Conservation (phyloP, 2,329 filamentous ascomycete genomes). For the Scleromitrula shiraiana region DNA sequence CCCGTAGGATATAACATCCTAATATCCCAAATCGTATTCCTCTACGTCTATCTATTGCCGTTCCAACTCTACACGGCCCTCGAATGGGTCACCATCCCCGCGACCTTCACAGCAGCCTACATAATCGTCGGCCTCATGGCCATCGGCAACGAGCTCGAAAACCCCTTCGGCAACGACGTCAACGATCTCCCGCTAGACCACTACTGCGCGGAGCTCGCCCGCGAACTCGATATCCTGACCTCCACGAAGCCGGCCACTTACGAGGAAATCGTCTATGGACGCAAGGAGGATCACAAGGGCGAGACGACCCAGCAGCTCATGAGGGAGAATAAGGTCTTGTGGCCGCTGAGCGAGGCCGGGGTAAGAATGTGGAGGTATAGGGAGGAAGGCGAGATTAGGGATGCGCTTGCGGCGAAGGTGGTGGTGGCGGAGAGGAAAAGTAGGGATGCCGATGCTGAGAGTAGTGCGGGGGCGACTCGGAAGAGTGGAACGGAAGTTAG, state of each 20-base stretch:
- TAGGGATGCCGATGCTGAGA: not conserved
- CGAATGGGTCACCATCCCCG: constrained; percentile 69
- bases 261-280: constrained; percentile 15
- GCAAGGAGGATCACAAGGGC: not conserved
- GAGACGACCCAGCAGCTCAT: not conserved
- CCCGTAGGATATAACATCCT: constrained; percentile 78
- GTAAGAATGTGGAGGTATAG: constrained; percentile 38
- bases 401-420: constrained; percentile 26
- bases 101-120: constrained; percentile 63
- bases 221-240: constrained; percentile 64
- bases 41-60: constrained; percentile 72
- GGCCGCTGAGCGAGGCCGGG: constrained; percentile 34
- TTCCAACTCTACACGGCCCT: constrained; percentile 66
- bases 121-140: constrained; percentile 72
- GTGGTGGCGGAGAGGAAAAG: constrained; percentile 12
- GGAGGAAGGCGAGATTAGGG: constrained; percentile 37
- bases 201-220: constrained; percentile 67
- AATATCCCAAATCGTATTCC: constrained; percentile 79
- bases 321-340: constrained; percentile 29
- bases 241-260: constrained; percentile 16
- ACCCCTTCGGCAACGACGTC: constrained; percentile 76
- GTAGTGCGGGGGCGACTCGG: not conserved
- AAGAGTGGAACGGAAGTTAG: constrained; percentile 5
- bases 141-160: constrained; percentile 77
- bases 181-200: constrained; percentile 72